Percentiles rank a stretch among this genome's conserved stretches.
phyloP scores from a whole-genome alignment of 192 early-diverging fungal genomes.

The Pecoramyces ruminantium region DNA sequence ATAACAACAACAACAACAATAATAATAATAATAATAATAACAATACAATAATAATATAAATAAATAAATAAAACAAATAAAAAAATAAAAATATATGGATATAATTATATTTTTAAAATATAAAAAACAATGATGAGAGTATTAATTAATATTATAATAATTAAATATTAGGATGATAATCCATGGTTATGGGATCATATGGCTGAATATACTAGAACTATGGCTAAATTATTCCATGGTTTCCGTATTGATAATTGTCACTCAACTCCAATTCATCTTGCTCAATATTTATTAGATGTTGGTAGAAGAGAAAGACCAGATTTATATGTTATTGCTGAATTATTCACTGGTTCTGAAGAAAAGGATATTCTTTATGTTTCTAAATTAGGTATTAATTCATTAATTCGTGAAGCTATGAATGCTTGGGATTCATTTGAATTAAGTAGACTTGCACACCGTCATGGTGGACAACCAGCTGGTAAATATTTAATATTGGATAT shows the following conservation, averaged over 20 bases:
- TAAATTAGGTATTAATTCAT: slow-evolving; percentile 83
- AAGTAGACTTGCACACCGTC: slow-evolving; percentile 71
- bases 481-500: no score
- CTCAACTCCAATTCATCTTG: slow-evolving; percentile 90
- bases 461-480: slow-evolving; percentile 84
- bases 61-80: no score
- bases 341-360: slow-evolving; percentile 94
- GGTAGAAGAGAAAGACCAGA: slow-evolving; percentile 72
- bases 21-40: no score
- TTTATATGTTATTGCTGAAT: slow-evolving; percentile 91
- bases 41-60: no score
- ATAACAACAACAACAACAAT: no score
- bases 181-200: slow-evolving; percentile 96
- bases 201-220: slow-evolving; percentile 68
- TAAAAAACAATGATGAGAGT: no score
- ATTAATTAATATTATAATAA: no score
- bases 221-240: slow-evolving; percentile 81
- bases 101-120: no score
- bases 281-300: slow-evolving; percentile 75
- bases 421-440: slow-evolving; percentile 87
- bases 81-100: no score
- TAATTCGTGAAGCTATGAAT: slow-evolving; percentile 97
- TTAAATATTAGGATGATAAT: slow-evolving; percentile 43
- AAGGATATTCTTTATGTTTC: slow-evolving; percentile 84
- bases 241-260: slow-evolving; percentile 99